Evolutionary conservation across 2,329 filamentous ascomycete genomes (phyloP).

Genomic region (Pseudogymnoascus pannorum): DNA sequence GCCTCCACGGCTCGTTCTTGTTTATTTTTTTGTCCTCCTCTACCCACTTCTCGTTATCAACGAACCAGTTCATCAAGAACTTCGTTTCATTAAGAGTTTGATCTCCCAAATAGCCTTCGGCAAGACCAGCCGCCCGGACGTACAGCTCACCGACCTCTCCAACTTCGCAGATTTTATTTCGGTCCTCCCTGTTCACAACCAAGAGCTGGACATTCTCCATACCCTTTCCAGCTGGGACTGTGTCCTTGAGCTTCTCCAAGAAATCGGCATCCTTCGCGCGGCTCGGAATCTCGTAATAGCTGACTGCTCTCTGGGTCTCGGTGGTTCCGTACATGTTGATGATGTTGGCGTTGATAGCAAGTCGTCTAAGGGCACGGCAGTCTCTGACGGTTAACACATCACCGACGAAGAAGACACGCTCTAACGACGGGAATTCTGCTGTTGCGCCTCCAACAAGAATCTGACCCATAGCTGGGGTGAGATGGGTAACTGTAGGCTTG

Average conservation of each 20-base stretch:
- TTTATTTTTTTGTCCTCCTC: constrained; percentile 49
- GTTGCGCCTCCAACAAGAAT: constrained; percentile 81
- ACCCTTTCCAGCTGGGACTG: constrained; percentile 74
- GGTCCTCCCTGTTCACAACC: constrained; percentile 64
- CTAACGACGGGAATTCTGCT: constrained; percentile 68
- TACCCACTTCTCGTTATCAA: constrained; percentile 29
- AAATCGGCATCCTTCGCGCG: constrained; percentile 54
- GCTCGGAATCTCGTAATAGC: constrained; percentile 72
- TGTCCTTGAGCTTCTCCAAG: constrained; percentile 61
- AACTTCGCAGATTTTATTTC: constrained; percentile 62
- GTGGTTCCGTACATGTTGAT: constrained; percentile 87
- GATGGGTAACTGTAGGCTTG: constrained; percentile 70
- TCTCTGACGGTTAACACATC: constrained; percentile 83
- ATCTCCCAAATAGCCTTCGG: constrained; percentile 61
- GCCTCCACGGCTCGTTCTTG: constrained; percentile 66
- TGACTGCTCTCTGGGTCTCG: constrained; percentile 74
- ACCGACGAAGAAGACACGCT: constrained; percentile 82
- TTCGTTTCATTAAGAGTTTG: constrained; percentile 26
- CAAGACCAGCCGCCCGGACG: constrained; percentile 73
- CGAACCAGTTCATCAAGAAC: constrained; percentile 30
- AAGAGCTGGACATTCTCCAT: constrained; percentile 87
- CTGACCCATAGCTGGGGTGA: constrained; percentile 95
- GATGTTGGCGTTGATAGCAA: constrained; percentile 69
- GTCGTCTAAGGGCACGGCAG: constrained; percentile 64
- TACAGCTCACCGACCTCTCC: constrained; percentile 83